phyloP scores from a whole-genome alignment of 139 green algal species.

The Chloropicon primus region DNA sequence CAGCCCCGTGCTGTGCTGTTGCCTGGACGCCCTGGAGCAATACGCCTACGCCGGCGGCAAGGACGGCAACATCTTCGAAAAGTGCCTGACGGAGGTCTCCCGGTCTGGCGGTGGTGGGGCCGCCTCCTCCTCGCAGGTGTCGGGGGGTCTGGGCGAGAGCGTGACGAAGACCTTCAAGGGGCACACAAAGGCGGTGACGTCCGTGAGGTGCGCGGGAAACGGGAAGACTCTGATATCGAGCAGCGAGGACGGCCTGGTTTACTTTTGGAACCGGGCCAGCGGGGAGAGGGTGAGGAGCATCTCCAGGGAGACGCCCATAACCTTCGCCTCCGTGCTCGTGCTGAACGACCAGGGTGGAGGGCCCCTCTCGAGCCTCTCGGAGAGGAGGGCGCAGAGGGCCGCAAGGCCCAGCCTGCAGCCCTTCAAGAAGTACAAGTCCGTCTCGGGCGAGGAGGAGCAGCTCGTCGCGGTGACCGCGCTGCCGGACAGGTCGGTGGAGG shows the following conservation, averaged over 20 bases:
- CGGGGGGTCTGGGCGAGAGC: too few relatives aligned
- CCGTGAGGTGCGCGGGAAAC: background rate
- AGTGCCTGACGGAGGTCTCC: background rate
- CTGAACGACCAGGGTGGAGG: too few relatives aligned
- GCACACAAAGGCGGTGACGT: background rate
- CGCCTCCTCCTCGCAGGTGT: too few relatives aligned
- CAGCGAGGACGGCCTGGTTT: background rate
- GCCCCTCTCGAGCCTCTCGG: too few relatives aligned
- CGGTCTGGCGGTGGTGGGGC: too few relatives aligned
- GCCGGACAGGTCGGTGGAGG: background rate
- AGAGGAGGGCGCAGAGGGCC: too few relatives aligned
- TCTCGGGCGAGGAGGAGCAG: background rate
- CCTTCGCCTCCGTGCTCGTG: background rate
- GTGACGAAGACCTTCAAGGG: background rate
- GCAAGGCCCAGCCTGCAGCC: background rate
- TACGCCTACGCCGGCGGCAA: background rate
- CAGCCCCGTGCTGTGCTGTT: background rate
- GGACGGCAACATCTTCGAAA: background rate
- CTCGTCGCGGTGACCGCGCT: background rate
- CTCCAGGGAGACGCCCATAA: background rate
- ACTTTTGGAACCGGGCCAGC: background rate
- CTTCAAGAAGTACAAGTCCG: background rate
- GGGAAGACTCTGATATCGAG: background rate
- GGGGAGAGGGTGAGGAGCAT: background rate
- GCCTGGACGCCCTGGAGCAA: background rate